A percentile compares a stretch with the other conserved stretches of the same genome.
phyloP scores from a whole-genome alignment of 108 stramenopile species.

The Cylindrotheca closterium region DNA sequence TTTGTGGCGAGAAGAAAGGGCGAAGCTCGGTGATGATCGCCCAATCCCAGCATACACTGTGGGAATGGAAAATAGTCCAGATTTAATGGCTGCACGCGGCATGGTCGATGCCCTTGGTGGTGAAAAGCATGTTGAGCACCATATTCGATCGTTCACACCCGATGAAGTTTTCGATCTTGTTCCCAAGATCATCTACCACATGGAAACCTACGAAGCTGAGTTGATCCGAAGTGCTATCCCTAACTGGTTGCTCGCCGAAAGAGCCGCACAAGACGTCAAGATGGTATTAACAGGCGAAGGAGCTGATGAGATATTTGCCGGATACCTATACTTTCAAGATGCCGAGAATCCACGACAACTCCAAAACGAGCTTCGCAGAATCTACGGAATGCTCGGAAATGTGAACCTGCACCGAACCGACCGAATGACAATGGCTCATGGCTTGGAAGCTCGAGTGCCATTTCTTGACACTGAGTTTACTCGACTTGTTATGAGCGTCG shows the following conservation, averaged over 20 bases:
- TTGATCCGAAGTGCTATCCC: slow-evolving; percentile 76
- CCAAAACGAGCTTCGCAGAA: slow-evolving; percentile 66
- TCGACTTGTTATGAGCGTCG: slow-evolving; percentile 61
- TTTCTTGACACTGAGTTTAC: slow-evolving; percentile 78
- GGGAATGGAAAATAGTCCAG: slow-evolving; percentile 76
- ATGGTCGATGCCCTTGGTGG: slow-evolving; percentile 74
- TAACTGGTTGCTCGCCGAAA: slow-evolving; percentile 76
- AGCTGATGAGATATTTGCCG: slow-evolving; percentile 73
- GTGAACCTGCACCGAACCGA: slow-evolving; percentile 76
- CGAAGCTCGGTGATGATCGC: slow-evolving; percentile 49
- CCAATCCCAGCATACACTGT: slow-evolving; percentile 72
- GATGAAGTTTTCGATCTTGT: slow-evolving; percentile 77
- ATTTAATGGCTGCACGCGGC: slow-evolving; percentile 67
- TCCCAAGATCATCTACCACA: slow-evolving; percentile 76
- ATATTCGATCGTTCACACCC: slow-evolving; percentile 53
- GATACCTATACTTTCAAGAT: slow-evolving; percentile 76
- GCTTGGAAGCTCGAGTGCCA: slow-evolving; percentile 78
- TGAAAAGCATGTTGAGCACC: slow-evolving; percentile 49
- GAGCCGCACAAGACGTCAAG: slow-evolving; percentile 70
- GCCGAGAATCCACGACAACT: slow-evolving; percentile 53
- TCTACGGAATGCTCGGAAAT: slow-evolving; percentile 66
- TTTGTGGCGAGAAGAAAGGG: slow-evolving; percentile 42
- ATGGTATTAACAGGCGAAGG: slow-evolving; percentile 82
- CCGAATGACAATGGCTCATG: slow-evolving; percentile 83
- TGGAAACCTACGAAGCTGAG: slow-evolving; percentile 84